Conservation (phyloP, 2,329 filamentous ascomycete genomes). For the Fusarium sterilihyphosum region DNA sequence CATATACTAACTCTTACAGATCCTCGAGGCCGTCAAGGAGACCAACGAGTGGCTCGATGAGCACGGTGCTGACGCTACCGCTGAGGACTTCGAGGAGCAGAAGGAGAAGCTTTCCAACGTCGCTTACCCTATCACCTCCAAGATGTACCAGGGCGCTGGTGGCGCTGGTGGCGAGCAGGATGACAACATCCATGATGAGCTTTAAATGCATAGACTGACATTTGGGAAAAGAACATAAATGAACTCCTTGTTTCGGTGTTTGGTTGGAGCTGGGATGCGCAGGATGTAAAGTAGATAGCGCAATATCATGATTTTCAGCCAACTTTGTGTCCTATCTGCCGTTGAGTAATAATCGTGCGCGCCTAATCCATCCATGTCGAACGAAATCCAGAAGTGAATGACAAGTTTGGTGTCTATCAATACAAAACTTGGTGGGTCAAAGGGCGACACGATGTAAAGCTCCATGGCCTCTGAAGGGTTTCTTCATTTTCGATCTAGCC, state of each 20-base stretch:
- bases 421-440: background rate
- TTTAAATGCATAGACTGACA: constrained; percentile 66
- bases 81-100: constrained; percentile 99
- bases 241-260: constrained; percentile 43
- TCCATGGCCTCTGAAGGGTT: background rate
- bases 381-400: background rate
- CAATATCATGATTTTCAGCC: constrained; percentile 39
- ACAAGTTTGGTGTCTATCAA: background rate
- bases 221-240: constrained; percentile 44
- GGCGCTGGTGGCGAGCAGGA: constrained; percentile 66
- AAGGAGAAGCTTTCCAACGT: constrained; percentile 98
- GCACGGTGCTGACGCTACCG: constrained; percentile 83
- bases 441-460: background rate
- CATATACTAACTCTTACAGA: constrained; percentile 59
- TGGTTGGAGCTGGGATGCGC: constrained; percentile 42
- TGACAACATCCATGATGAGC: constrained; percentile 82
- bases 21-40: constrained; percentile 97
- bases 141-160: constrained; percentile 79
- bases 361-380: background rate
- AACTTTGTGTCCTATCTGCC: background rate
- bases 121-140: constrained; percentile 98
- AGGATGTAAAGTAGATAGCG: constrained; percentile 48
- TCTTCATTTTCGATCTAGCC: background rate
- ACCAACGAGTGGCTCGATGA: constrained; percentile 96
- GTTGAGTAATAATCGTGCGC: background rate